These are phyloP conservation scores for Tricholoma bakamatsutake DNA, from an alignment of 768 basidiomycete genomes.

Conservation along the genomic window DNA sequence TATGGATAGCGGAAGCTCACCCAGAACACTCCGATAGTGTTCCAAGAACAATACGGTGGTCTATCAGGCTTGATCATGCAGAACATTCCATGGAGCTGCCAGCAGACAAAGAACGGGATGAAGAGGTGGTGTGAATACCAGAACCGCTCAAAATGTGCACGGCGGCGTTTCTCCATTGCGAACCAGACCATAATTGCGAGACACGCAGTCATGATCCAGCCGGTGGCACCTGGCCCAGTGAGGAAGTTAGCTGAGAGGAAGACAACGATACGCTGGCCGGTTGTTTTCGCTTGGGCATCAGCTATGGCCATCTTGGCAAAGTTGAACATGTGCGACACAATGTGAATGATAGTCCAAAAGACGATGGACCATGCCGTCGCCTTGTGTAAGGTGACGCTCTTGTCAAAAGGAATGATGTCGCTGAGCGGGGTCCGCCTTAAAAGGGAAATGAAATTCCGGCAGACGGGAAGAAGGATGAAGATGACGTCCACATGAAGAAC, in stretches of 20 bases:
- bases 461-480: constrained; percentile 92
- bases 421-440: constrained; percentile 83
- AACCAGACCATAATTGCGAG: constrained; percentile 82
- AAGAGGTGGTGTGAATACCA: constrained; percentile 90
- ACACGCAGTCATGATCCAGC: constrained; percentile 80
- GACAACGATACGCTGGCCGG: constrained; percentile 51
- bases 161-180: constrained; percentile 74
- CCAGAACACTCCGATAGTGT: constrained; percentile 93
- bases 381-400: constrained; percentile 88
- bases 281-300: constrained; percentile 46
- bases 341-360: constrained; percentile 68
- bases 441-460: constrained; percentile 90
- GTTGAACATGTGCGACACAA: constrained; percentile 82
- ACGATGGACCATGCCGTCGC: constrained; percentile 90
- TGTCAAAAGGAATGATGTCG: constrained; percentile 87
- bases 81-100: constrained; percentile 97
- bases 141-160: constrained; percentile 80
- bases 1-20: constrained; percentile 35
- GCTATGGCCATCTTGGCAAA: constrained; percentile 60
- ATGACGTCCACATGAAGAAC: constrained; percentile 88
- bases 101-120: constrained; percentile 86
- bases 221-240: constrained; percentile 77
- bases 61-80: constrained; percentile 94
- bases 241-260: constrained; percentile 77
- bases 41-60: constrained; percentile 80